phyloP scores from a whole-genome alignment of 2,329 filamentous ascomycete species.

The Alternaria ethzedia region DNA sequence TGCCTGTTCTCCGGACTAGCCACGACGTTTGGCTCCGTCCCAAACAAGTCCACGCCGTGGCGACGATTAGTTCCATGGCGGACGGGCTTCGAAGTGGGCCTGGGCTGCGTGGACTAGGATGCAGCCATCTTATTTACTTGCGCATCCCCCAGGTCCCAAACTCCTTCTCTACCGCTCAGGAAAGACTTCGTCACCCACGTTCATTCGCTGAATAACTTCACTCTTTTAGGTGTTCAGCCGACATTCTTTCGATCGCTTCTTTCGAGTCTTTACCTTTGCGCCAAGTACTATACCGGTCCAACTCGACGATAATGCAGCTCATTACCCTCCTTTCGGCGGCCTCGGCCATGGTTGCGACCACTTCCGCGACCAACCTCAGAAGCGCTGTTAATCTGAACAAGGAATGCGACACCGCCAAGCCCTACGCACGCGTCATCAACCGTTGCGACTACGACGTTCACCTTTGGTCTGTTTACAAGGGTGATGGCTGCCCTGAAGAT shows the following conservation, averaged over 20 bases:
- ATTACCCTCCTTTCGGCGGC: slow-evolving; percentile 36
- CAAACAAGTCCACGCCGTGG: slow-evolving; percentile 40
- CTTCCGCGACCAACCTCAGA: slow-evolving; percentile 20
- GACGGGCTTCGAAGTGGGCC: slow-evolving; percentile 36
- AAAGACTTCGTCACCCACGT: slow-evolving; percentile 47
- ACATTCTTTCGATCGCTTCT: slow-evolving; percentile 40
- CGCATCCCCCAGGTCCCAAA: slow-evolving; percentile 40
- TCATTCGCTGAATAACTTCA: slow-evolving; percentile 51
- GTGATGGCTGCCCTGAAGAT: slow-evolving; percentile 30
- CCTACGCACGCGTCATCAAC: slow-evolving; percentile 45
- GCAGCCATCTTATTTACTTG: slow-evolving; percentile 46
- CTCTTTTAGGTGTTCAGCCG: slow-evolving; percentile 49
- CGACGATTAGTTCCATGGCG: slow-evolving; percentile 44
- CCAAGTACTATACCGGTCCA: slow-evolving; percentile 17
- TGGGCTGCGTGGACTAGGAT: slow-evolving; percentile 32
- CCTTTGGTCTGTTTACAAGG: slow-evolving; percentile 48
- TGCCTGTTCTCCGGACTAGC: slow-evolving; percentile 37
- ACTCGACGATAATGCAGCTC: slow-evolving; percentile 42
- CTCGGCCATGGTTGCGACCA: slow-evolving; percentile 40
- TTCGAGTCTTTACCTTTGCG: slow-evolving; percentile 28
- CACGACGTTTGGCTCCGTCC: slow-evolving; percentile 42
- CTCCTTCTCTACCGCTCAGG: slow-evolving; percentile 40
- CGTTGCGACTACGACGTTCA: slow-evolving; percentile 47
- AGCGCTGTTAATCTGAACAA: slow-evolving; percentile 20
- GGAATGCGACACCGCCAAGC: slow-evolving; percentile 18